These are phyloP conservation scores for Buddleja alternifolia DNA, from an alignment of 257 asterid species.

Conservation along the genomic window DNA sequence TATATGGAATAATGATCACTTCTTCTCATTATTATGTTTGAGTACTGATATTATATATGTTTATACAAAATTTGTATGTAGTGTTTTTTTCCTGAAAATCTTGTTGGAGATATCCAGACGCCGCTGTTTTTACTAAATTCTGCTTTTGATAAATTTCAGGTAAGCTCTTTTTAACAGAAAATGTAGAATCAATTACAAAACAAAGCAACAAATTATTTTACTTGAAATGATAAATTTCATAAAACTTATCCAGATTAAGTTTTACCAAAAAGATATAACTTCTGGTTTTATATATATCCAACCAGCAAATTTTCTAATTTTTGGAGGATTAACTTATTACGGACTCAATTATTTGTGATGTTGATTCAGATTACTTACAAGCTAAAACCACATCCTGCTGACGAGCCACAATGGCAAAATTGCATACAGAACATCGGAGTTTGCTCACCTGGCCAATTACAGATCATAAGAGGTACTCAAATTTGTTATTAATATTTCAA, in stretches of 20 bases:
- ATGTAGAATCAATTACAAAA: neutral
- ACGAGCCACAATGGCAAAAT: neutral
- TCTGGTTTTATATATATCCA: too few species aligned
- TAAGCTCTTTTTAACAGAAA: neutral
- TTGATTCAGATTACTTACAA: too few species aligned
- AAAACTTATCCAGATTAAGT: too few species aligned
- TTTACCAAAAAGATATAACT: too few species aligned
- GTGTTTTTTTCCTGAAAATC: constrained; percentile 53
- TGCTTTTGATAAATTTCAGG: constrained; percentile 49
- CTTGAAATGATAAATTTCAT: neutral
- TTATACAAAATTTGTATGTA: constrained; percentile 19
- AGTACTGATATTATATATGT: neutral
- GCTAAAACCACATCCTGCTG: neutral
- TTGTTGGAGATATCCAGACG: constrained; percentile 29
- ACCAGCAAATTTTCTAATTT: too few species aligned
- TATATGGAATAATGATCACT: neutral
- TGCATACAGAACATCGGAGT: constrained; percentile 16
- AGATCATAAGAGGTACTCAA: constrained; percentile 27
- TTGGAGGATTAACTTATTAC: too few species aligned
- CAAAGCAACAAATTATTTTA: neutral
- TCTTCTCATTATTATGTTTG: neutral
- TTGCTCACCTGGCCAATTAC: constrained; percentile 31
- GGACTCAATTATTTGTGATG: too few species aligned
- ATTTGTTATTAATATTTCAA: neutral
- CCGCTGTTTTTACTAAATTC: constrained; percentile 51